Percentiles rank a stretch among this genome's conserved stretches.
Conservation (phyloP, 495 filamentous ascomycete genomes). For the Bacidia rubella region DNA sequence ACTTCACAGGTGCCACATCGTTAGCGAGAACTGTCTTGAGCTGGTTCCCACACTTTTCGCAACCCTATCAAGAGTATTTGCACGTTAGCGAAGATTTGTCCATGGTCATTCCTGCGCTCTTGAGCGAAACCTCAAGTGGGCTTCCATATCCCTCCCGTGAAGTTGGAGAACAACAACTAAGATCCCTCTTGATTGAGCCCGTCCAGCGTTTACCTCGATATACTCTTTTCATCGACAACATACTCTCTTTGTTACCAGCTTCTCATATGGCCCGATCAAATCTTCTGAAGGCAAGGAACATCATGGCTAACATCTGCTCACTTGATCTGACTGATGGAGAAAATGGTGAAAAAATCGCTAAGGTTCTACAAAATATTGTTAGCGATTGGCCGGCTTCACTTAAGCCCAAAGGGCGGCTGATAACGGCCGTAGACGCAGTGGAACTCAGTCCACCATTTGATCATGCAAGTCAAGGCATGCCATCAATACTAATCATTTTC, state of each 20-base stretch:
- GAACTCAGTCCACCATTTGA: slow-evolving; percentile 65
- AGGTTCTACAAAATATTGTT: slow-evolving; percentile 59
- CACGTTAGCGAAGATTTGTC: slow-evolving; percentile 72
- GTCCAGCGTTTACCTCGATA: slow-evolving; percentile 92
- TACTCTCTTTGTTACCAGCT: slow-evolving; percentile 67
- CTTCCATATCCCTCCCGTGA: slow-evolving; percentile 67
- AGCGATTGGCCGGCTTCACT: slow-evolving; percentile 66
- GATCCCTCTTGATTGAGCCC: slow-evolving; percentile 90
- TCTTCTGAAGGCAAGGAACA: slow-evolving; percentile 74
- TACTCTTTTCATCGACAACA: slow-evolving; percentile 90
- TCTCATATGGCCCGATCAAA: slow-evolving; percentile 67
- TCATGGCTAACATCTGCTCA: slow-evolving; percentile 90
- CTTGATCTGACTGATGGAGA: slow-evolving; percentile 52
- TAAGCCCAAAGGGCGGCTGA: slow-evolving; percentile 62
- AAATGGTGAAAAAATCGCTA: slow-evolving; percentile 55
- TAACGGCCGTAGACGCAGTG: slow-evolving; percentile 69
- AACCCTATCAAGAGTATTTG: slow-evolving; percentile 85
- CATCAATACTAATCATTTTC: slow-evolving; percentile 72
- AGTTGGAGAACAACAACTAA: slow-evolving; percentile 78
- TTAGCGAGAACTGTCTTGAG: slow-evolving; percentile 68
- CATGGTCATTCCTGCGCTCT: slow-evolving; percentile 58
- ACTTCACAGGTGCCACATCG: slow-evolving; percentile 58
- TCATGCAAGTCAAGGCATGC: slow-evolving; percentile 25
- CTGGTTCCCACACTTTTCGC: slow-evolving; percentile 81
- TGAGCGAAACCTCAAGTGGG: slow-evolving; percentile 59